Evolutionary conservation across 2,329 filamentous ascomycete species (phyloP).

Genomic region (Fusarium sp.): DNA sequence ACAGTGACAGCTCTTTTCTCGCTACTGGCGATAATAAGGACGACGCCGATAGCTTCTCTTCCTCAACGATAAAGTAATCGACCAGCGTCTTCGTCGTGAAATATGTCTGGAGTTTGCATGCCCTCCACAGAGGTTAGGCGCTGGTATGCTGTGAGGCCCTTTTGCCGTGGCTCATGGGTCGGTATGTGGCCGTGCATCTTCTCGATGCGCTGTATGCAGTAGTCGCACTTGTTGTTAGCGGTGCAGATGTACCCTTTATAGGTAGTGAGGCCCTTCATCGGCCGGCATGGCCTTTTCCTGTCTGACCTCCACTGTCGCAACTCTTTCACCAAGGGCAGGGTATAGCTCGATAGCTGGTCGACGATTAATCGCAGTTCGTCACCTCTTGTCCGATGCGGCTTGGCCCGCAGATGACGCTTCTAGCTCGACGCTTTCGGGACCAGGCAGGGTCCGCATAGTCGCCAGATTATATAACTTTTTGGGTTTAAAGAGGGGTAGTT

Average conservation of each 20-base stretch:
- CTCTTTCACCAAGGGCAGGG: neutral
- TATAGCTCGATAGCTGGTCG: neutral
- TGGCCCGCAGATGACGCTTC: neutral
- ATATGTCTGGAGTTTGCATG: neutral
- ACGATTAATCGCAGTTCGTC: neutral
- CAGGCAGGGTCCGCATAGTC: neutral
- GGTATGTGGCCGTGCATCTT: neutral
- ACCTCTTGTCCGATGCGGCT: neutral
- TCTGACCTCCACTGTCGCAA: neutral
- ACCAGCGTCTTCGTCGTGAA: too few species aligned
- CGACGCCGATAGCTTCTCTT: too few species aligned
- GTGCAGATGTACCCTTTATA: neutral
- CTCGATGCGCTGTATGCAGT: neutral
- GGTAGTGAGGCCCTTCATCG: neutral
- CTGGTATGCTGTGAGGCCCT: neutral
- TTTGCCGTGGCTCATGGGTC: neutral
- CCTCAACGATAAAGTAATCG: too few species aligned
- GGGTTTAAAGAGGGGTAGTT: too few species aligned
- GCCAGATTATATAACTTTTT: neutral
- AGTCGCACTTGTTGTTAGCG: neutral
- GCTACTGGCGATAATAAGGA: too few species aligned
- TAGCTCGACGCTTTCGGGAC: neutral
- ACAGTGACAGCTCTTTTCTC: too few species aligned
- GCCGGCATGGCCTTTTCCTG: neutral
- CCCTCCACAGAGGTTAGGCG: neutral